Evolutionary conservation across 148 eudicot genomes (phyloP).

Genomic region (Chenopodium album): DNA sequence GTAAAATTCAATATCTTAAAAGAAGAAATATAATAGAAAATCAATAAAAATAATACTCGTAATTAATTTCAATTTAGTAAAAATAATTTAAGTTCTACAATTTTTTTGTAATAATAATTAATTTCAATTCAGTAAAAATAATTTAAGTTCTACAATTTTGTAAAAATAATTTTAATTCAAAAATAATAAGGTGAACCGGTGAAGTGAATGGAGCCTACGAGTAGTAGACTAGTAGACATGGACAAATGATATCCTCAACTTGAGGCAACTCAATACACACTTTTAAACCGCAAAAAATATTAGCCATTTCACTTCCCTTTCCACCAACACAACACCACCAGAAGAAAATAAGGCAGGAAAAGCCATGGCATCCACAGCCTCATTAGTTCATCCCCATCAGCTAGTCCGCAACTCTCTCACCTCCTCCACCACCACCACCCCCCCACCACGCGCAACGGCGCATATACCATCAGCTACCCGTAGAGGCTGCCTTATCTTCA

Average conservation of each 20-base stretch:
- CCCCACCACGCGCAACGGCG: slow-evolving; percentile 17
- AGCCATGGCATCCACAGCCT: slow-evolving; percentile 62
- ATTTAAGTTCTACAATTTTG: no score
- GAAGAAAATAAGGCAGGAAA: neutral
- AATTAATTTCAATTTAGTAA: no score
- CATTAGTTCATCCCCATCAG: slow-evolving; percentile 22
- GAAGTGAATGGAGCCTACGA: no score
- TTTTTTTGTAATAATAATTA: no score
- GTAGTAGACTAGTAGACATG: neutral
- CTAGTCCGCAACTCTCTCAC: slow-evolving; percentile 22
- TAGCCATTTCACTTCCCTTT: neutral
- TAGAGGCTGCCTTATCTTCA: slow-evolving; percentile 51
- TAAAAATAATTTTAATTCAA: no score
- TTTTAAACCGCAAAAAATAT: neutral
- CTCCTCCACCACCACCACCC: slow-evolving; percentile 14
- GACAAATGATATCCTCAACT: neutral
- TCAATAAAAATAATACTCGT: no score
- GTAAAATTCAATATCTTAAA: no score
- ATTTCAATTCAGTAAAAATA: no score
- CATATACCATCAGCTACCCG: slow-evolving; percentile 32
- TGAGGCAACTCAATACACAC: neutral
- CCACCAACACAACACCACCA: neutral
- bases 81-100: no score
- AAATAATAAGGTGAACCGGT: no score
- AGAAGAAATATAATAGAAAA: no score